phyloP scores from a whole-genome alignment of 2,329 filamentous ascomycete genomes.

The Cladosporium sp. region DNA sequence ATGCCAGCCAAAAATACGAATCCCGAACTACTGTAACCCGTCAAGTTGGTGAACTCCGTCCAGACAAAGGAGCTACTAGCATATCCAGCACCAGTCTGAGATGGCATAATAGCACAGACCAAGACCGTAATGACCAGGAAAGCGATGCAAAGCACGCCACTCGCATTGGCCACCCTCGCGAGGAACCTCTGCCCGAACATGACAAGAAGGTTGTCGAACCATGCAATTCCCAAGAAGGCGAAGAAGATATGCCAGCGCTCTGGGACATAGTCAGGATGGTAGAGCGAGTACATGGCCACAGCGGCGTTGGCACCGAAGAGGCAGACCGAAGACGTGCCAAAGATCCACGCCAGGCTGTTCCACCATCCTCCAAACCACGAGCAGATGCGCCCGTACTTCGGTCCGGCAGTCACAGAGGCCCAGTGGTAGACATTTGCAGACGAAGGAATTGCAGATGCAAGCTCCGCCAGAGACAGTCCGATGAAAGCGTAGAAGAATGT shows the following conservation, averaged over 20 bases:
- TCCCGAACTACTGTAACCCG: constrained; percentile 50
- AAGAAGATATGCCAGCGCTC: constrained; percentile 55
- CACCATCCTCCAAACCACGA: constrained; percentile 54
- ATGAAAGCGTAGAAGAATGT: constrained; percentile 55
- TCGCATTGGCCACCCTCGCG: constrained; percentile 54
- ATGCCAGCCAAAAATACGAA: constrained; percentile 64
- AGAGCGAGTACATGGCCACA: constrained; percentile 52
- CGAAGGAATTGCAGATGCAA: constrained; percentile 43
- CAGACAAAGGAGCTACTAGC: constrained; percentile 44
- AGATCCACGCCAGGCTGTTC: constrained; percentile 54
- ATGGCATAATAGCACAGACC: constrained; percentile 58
- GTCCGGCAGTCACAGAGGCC: constrained; percentile 52
- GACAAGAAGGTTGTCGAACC: constrained; percentile 47
- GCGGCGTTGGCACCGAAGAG: constrained; percentile 48
- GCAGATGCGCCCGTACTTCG: constrained; percentile 46
- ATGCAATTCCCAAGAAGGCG: constrained; percentile 49
- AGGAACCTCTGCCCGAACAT: constrained; percentile 57
- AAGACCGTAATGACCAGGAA: constrained; percentile 57
- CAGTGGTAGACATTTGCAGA: constrained; percentile 52
- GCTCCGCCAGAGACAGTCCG: constrained; percentile 52
- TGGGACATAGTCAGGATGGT: constrained; percentile 48
- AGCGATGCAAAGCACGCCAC: constrained; percentile 54
- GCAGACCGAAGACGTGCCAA: constrained; percentile 45
- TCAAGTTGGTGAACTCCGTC: constrained; percentile 44
- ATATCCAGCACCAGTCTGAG: constrained; percentile 43